These are phyloP conservation scores for Moringa oleifera DNA, from an alignment of 345 rosid genomes.

Conservation along the genomic window DNA sequence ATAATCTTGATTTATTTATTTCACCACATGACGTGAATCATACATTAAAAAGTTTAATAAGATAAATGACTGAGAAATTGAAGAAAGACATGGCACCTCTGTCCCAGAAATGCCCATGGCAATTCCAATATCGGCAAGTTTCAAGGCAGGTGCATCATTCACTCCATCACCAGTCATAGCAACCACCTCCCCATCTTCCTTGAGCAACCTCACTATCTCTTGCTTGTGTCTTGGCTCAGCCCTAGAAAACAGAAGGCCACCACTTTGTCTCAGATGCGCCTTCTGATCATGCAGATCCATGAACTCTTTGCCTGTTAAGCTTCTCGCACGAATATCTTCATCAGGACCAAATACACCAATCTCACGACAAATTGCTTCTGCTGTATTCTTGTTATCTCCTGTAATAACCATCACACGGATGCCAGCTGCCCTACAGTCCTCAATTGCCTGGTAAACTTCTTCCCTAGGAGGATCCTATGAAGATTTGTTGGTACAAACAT, in stretches of 20 bases:
- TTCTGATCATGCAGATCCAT: slow-evolving; percentile 34
- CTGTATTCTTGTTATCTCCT: slow-evolving; percentile 65
- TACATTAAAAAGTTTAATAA: too few species aligned
- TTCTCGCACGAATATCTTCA: slow-evolving; percentile 32
- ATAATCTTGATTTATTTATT: too few species aligned
- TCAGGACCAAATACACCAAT: slow-evolving; percentile 49
- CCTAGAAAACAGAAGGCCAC: slow-evolving; percentile 44
- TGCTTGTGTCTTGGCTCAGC: slow-evolving; percentile 54
- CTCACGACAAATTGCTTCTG: slow-evolving; percentile 70
- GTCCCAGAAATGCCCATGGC: slow-evolving; percentile 79
- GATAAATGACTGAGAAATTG: background rate
- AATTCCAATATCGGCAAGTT: slow-evolving; percentile 56
- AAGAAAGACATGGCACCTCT: slow-evolving; percentile 32
- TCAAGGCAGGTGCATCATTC: slow-evolving; percentile 68
- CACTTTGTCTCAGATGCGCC: slow-evolving; percentile 29
- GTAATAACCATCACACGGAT: slow-evolving; percentile 69
- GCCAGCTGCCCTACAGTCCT: slow-evolving; percentile 67
- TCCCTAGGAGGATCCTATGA: slow-evolving; percentile 69
- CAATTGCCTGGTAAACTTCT: slow-evolving; percentile 62
- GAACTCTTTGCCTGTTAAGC: slow-evolving; percentile 39
- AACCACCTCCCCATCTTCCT: slow-evolving; percentile 60
- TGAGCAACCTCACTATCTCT: slow-evolving; percentile 47
- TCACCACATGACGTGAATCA: too few species aligned
- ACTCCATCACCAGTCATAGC: slow-evolving; percentile 74
- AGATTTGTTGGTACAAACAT: background rate